Percentiles rank a stretch among this genome's conserved stretches.
phyloP scores from a whole-genome alignment of 164 flowering plant species.

The Brasenia schreberi region DNA sequence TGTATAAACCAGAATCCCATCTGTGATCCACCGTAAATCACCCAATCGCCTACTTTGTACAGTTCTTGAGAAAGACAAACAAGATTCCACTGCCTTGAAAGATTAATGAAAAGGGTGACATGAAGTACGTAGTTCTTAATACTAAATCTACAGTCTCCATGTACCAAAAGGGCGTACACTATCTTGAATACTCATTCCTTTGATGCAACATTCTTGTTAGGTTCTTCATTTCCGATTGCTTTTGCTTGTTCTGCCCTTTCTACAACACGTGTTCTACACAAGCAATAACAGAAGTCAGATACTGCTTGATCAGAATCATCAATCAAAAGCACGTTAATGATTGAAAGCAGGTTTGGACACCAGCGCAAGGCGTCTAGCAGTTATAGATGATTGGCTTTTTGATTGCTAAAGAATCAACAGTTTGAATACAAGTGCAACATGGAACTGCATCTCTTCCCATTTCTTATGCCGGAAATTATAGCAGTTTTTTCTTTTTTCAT shows the following conservation, averaged over 20 bases:
- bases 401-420: too few relatives aligned
- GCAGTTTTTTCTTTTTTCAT: too few relatives aligned
- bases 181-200: too few relatives aligned
- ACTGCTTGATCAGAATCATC: neutral
- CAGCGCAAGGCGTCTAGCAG: neutral
- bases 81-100: neutral
- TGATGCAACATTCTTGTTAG: neutral
- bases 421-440: too few relatives aligned
- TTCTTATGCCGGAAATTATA: too few relatives aligned
- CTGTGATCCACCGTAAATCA: neutral
- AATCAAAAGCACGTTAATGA: too few relatives aligned
- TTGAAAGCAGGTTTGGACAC: neutral
- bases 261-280: neutral
- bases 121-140: too few relatives aligned
- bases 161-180: too few relatives aligned
- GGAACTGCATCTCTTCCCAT: too few relatives aligned
- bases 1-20: neutral
- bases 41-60: neutral
- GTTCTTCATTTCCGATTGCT: neutral
- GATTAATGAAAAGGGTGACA: neutral
- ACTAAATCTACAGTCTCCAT: too few relatives aligned
- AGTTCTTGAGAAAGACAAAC: neutral
- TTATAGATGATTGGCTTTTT: too few relatives aligned
- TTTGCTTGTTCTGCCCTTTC: neutral
- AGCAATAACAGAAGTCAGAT: neutral